Conservation (phyloP, 495 filamentous ascomycete species). For the Endocarpon pusillum region DNA sequence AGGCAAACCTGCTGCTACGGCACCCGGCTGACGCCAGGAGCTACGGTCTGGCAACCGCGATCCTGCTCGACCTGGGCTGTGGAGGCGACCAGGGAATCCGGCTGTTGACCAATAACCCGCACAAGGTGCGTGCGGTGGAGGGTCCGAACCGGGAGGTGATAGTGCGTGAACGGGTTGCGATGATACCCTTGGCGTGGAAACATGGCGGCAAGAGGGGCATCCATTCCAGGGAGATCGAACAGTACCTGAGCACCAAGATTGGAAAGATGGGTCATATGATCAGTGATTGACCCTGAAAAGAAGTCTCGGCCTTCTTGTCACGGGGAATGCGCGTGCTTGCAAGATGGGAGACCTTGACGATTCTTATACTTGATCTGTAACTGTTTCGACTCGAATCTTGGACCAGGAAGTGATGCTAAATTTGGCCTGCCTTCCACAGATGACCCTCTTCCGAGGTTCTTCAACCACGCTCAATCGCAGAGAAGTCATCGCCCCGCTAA, state of each 20-base stretch:
- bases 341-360: too few relatives aligned
- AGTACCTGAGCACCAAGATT: slow-evolving; percentile 85
- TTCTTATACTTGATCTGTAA: too few relatives aligned
- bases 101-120: slow-evolving; percentile 93
- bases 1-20: slow-evolving; percentile 78
- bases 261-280: slow-evolving; percentile 61
- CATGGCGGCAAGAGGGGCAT: slow-evolving; percentile 65
- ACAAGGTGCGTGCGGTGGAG: slow-evolving; percentile 89
- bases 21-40: slow-evolving; percentile 90
- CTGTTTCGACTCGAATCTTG: too few relatives aligned
- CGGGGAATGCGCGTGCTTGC: too few relatives aligned
- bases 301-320: too few relatives aligned
- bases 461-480: too few relatives aligned
- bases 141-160: slow-evolving; percentile 73
- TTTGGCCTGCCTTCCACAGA: too few relatives aligned
- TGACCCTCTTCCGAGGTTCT: too few relatives aligned
- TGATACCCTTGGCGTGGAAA: slow-evolving; percentile 92
- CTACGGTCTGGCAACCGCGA: slow-evolving; percentile 89
- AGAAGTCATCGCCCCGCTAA: too few relatives aligned
- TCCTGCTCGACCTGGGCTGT: slow-evolving; percentile 69
- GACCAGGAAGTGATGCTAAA: too few relatives aligned
- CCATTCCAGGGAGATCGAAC: slow-evolving; percentile 72
- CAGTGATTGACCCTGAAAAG: slow-evolving; percentile 9
- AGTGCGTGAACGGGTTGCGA: slow-evolving; percentile 79
- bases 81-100: slow-evolving; percentile 52